Conservation (phyloP, 2,329 filamentous ascomycete genomes). For the Aspergillus hiratsukae region DNA sequence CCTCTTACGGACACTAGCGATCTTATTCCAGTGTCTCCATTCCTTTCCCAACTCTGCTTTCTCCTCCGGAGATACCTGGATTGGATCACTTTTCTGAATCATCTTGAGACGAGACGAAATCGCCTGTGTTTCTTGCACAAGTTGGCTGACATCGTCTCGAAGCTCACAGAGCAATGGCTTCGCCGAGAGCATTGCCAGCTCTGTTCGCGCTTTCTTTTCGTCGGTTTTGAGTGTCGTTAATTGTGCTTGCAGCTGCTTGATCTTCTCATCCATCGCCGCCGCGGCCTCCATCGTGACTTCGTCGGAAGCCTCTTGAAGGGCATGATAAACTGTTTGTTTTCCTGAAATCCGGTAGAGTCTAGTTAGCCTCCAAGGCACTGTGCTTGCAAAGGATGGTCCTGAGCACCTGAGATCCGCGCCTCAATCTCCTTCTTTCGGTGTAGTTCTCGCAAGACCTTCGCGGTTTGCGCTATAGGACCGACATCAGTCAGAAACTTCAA, state of each 20-base stretch:
- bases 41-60: slow-evolving; percentile 43
- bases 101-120: slow-evolving; percentile 39
- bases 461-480: slow-evolving; percentile 45
- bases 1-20: slow-evolving; percentile 40
- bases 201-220: slow-evolving; percentile 47
- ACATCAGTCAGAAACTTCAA: background rate
- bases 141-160: slow-evolving; percentile 35
- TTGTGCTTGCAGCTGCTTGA: slow-evolving; percentile 43
- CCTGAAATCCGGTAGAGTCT: slow-evolving; percentile 36
- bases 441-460: slow-evolving; percentile 60
- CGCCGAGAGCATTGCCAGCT: slow-evolving; percentile 44
- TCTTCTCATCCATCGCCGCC: slow-evolving; percentile 46
- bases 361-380: background rate
- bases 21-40: slow-evolving; percentile 42
- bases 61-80: slow-evolving; percentile 47
- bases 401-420: slow-evolving; percentile 50
- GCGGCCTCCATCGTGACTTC: slow-evolving; percentile 47
- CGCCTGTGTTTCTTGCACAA: slow-evolving; percentile 44
- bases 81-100: slow-evolving; percentile 37
- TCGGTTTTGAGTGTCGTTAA: slow-evolving; percentile 42
- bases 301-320: slow-evolving; percentile 49
- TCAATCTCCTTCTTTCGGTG: slow-evolving; percentile 57
- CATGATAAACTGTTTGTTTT: slow-evolving; percentile 61
- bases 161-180: slow-evolving; percentile 51
- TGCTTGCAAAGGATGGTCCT: background rate